These are phyloP conservation scores for Blastobotrys apis DNA, from an alignment of 1,139 yeast genomes.

Conservation along the genomic window DNA sequence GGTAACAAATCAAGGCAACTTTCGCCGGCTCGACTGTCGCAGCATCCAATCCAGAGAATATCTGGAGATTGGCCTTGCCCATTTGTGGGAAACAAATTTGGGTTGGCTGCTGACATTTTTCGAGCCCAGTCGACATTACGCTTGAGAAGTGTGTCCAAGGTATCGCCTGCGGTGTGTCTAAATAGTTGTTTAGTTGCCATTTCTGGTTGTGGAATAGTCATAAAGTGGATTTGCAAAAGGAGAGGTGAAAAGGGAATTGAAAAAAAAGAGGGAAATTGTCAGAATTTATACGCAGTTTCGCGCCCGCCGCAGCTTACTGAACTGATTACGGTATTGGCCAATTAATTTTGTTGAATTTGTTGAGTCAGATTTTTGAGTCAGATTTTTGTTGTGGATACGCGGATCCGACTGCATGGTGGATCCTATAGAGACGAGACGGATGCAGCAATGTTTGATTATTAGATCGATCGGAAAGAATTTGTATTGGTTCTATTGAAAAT, in stretches of 20 bases:
- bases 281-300: no score
- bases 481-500: no score
- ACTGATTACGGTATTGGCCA: no score
- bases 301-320: no score
- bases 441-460: no score
- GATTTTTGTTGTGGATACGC: no score
- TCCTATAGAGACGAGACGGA: no score
- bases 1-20: slow-evolving; percentile 70
- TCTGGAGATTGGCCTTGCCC: slow-evolving; percentile 89
- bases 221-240: not conserved
- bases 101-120: slow-evolving; percentile 53
- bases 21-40: slow-evolving; percentile 90
- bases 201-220: no score
- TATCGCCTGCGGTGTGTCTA: slow-evolving; percentile 12
- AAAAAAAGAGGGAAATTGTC: not conserved
- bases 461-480: no score
- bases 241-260: not conserved
- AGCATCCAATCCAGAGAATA: slow-evolving; percentile 93
- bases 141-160: slow-evolving; percentile 55
- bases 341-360: no score
- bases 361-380: no score
- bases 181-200: slow-evolving; percentile 7
- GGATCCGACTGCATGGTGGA: no score
- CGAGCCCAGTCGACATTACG: slow-evolving; percentile 69
- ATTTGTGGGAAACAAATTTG: slow-evolving; percentile 62